Evolutionary conservation across 495 filamentous ascomycete genomes (phyloP).

Genomic region (Chaetomium cochliodes): DNA sequence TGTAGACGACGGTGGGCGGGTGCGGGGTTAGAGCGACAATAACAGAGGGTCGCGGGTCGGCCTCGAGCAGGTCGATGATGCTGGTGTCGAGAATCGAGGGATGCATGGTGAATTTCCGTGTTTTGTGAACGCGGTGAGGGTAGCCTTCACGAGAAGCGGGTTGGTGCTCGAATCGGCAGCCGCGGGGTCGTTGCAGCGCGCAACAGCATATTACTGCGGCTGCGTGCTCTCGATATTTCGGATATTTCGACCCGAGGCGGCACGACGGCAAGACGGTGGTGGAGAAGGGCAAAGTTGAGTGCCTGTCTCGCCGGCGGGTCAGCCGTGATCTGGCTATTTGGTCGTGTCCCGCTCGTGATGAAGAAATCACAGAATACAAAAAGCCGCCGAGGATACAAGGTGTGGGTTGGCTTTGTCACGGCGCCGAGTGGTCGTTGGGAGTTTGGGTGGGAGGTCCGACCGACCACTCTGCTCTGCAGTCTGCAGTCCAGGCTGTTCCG

Average conservation of each 20-base stretch:
- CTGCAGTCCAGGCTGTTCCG: background rate
- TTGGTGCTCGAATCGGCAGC: slow-evolving; percentile 2
- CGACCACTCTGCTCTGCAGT: background rate
- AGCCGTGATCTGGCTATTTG: background rate
- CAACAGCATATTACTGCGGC: slow-evolving; percentile 10
- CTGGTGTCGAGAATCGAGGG: slow-evolving; percentile 31
- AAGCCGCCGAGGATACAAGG: background rate
- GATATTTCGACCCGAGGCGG: background rate
- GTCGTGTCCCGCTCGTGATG: background rate
- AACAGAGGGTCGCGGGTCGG: slow-evolving; percentile 44
- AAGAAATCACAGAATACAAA: background rate
- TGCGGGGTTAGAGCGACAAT: slow-evolving; percentile 36
- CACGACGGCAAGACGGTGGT: background rate
- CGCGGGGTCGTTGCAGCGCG: slow-evolving; percentile 12
- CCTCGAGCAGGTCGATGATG: slow-evolving; percentile 42
- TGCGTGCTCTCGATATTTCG: background rate
- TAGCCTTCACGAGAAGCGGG: background rate
- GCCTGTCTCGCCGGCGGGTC: background rate
- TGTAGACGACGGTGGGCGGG: slow-evolving; percentile 37
- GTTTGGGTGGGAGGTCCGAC: background rate
- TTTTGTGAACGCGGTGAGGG: background rate
- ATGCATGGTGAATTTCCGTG: slow-evolving; percentile 20
- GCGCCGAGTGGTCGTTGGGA: background rate
- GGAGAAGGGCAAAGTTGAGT: background rate
- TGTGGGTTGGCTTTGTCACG: background rate